Conservation (phyloP, 2,329 filamentous ascomycete species). For the Penicillium verrucosum region DNA sequence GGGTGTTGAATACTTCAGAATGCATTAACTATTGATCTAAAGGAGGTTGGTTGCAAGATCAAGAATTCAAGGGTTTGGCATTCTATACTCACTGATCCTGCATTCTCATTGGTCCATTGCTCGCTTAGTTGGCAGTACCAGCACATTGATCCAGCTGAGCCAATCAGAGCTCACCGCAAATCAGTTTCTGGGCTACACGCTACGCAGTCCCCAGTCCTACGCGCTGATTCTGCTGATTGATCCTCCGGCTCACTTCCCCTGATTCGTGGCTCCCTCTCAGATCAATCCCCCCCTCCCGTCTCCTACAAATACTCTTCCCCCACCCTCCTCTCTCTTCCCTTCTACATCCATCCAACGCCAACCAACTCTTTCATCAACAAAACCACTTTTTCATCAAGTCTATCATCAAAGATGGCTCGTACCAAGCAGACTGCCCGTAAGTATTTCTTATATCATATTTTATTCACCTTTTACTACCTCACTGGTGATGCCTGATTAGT, state of each 20-base stretch:
- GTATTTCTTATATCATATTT: conserved; percentile 29
- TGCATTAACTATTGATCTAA: conserved; percentile 15
- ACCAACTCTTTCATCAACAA: conserved; percentile 31
- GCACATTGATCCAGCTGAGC: conserved; percentile 10
- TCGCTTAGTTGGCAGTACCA: conserved; percentile 35
- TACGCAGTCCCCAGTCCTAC: conserved; percentile 20
- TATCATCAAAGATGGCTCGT: conserved; percentile 46
- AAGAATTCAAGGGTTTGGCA: conserved; percentile 25
- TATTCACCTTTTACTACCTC: conserved; percentile 4
- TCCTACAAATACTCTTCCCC: conserved; percentile 44
- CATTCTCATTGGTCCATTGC: conserved; percentile 33
- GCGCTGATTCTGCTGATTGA: conserved; percentile 14
- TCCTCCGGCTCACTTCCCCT: conserved; percentile 11
- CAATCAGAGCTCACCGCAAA: conserved; percentile 26
- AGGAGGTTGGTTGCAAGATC: conserved; percentile 35
- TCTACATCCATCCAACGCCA: conserved; percentile 32
- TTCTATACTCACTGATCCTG: conserved; percentile 39
- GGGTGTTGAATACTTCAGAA: conserved; percentile 14
- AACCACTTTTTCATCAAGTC: conserved; percentile 31
- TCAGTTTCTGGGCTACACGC: conserved; percentile 33
- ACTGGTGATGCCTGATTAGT: conserved; percentile 11
- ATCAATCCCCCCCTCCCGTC: conserved; percentile 36
- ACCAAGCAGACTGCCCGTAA: conserved; percentile 54
- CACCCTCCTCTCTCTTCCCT: conserved; percentile 39
- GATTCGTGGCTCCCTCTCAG: conserved; percentile 26